Evolutionary conservation across 495 filamentous ascomycete genomes (phyloP).

Genomic region (Tuber indicum): DNA sequence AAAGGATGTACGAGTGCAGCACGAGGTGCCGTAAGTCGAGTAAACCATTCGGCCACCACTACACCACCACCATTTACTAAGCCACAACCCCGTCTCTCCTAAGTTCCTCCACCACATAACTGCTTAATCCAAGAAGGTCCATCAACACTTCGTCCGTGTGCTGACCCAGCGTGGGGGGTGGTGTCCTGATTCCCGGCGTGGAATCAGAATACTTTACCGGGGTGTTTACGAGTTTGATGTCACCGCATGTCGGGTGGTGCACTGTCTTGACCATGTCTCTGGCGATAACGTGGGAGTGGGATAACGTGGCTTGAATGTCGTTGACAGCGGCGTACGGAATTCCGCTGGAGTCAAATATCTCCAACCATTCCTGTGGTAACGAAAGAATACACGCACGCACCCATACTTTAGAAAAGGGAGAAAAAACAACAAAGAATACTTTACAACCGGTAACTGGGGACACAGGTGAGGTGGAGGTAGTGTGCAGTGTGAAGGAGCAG

Average conservation of each 20-base stretch:
- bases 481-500: background rate
- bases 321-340: slow-evolving; percentile 96
- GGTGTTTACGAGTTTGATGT: slow-evolving; percentile 86
- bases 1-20: background rate
- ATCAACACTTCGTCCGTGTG: slow-evolving; percentile 82
- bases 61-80: slow-evolving; percentile 8
- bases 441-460: background rate
- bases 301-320: slow-evolving; percentile 75
- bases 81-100: slow-evolving; percentile 22
- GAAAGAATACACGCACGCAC: background rate
- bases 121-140: slow-evolving; percentile 58
- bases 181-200: slow-evolving; percentile 64
- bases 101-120: slow-evolving; percentile 51
- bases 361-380: slow-evolving; percentile 64
- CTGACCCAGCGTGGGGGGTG: slow-evolving; percentile 81
- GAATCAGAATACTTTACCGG: slow-evolving; percentile 90
- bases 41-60: slow-evolving; percentile 3
- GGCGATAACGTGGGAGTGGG: slow-evolving; percentile 78
- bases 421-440: background rate
- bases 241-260: slow-evolving; percentile 73
- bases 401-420: background rate
- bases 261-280: slow-evolving; percentile 83
- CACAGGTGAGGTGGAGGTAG: background rate
- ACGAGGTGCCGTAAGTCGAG: background rate
- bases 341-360: slow-evolving; percentile 78